phyloP scores from a whole-genome alignment of 495 filamentous ascomycete genomes.

The Penicillium mononematosum region DNA sequence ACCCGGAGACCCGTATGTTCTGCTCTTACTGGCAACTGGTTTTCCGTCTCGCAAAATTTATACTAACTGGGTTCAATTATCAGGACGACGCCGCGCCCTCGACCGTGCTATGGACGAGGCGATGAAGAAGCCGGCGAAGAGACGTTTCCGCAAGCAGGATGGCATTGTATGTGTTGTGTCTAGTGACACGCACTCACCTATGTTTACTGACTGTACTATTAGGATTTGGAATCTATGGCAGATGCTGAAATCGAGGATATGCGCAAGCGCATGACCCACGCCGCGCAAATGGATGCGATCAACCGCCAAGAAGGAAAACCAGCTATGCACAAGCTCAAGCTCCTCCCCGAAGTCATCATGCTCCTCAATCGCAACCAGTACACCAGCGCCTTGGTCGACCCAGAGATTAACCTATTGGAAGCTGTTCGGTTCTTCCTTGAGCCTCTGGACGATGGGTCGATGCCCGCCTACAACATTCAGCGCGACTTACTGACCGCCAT shows the following conservation, averaged over 20 bases:
- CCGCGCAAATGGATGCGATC: constrained; percentile 79
- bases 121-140: constrained; percentile 74
- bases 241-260: constrained; percentile 88
- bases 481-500: constrained; percentile 85
- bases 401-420: constrained; percentile 91
- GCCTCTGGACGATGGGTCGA: constrained; percentile 83
- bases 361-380: constrained; percentile 82
- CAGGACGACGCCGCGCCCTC: constrained; percentile 72
- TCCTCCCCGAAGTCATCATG: constrained; percentile 87
- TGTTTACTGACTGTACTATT: constrained; percentile 18
- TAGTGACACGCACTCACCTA: neutral
- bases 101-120: constrained; percentile 85
- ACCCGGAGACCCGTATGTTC: constrained; percentile 53
- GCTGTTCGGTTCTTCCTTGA: constrained; percentile 97
- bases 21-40: neutral
- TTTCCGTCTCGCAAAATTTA: no score
- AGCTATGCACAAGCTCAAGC: constrained; percentile 88
- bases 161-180: constrained; percentile 66
- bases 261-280: constrained; percentile 87
- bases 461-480: constrained; percentile 96
- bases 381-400: constrained; percentile 82
- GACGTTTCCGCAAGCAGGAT: constrained; percentile 75
- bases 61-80: constrained; percentile 11
- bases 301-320: constrained; percentile 74
- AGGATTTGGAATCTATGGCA: constrained; percentile 86